A percentile compares a stretch with the other conserved stretches of the same genome.
Conservation (phyloP, 176 grass and related monocot species). For the Carex pumila region DNA sequence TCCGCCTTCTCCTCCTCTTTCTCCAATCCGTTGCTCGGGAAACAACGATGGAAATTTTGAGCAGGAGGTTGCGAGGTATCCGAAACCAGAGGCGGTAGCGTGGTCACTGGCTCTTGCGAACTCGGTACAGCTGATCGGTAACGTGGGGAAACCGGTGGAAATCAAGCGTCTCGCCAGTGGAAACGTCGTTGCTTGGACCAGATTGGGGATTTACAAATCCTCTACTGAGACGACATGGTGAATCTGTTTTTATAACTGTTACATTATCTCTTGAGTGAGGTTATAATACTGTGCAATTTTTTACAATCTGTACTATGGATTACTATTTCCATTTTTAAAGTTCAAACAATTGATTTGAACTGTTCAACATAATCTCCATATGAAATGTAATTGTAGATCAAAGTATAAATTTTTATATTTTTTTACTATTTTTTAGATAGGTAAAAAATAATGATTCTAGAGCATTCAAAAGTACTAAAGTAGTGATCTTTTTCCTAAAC, state of each 20-base stretch:
- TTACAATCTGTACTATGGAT: too few species aligned
- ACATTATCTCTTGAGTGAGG: neutral
- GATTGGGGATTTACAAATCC: constrained; percentile 71
- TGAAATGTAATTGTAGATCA: too few species aligned
- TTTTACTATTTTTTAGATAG: too few species aligned
- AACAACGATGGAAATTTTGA: constrained; percentile 1
- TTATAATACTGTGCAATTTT: too few species aligned
- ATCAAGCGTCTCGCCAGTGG: constrained; percentile 66
- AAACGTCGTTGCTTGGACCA: constrained; percentile 56
- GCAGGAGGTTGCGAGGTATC: constrained; percentile 14
- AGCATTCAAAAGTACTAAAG: too few species aligned
- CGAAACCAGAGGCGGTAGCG: constrained; percentile 47
- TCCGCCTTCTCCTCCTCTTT: neutral
- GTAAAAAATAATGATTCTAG: too few species aligned
- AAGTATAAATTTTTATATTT: too few species aligned
- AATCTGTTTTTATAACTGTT: neutral
- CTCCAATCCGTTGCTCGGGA: neutral
- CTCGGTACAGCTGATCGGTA: constrained; percentile 67
- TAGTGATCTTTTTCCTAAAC: too few species aligned
- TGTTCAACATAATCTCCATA: too few species aligned
- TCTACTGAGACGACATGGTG: constrained; percentile 71
- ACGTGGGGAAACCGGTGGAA: constrained; percentile 53
- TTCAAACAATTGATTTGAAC: too few species aligned
- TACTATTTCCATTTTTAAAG: too few species aligned
- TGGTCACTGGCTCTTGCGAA: constrained; percentile 80